Evolutionary conservation across 306 rosid species (phyloP).

Genomic region (Castanea crenata): DNA sequence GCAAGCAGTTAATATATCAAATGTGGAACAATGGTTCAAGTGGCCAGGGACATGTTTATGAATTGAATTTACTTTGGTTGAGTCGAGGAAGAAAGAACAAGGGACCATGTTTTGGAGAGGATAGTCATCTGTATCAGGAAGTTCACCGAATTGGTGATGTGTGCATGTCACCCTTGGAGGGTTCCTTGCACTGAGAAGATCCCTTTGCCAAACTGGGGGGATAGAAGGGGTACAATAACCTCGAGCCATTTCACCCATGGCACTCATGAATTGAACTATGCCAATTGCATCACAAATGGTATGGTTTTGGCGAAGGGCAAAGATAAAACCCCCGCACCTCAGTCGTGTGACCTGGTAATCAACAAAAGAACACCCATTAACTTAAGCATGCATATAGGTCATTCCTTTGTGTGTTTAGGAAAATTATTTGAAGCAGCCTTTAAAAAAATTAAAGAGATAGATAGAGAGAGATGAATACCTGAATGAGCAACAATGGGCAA

Average conservation of each 20-base stretch:
- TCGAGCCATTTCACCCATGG: constrained; percentile 46
- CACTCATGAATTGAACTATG: constrained; percentile 45
- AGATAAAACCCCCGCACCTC: constrained; percentile 52
- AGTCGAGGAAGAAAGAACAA: constrained; percentile 52
- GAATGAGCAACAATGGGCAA: too few relatives aligned
- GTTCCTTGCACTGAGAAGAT: constrained; percentile 35
- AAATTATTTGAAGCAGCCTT: too few relatives aligned
- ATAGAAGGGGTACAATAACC: constrained; percentile 35
- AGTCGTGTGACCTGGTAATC: constrained; percentile 29
- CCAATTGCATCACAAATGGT: constrained; percentile 51
- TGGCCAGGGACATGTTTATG: constrained; percentile 28
- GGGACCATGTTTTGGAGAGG: constrained; percentile 51
- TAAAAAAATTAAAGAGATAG: too few relatives aligned
- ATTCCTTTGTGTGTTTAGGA: too few relatives aligned
- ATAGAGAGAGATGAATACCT: too few relatives aligned
- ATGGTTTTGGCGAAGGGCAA: constrained; percentile 47
- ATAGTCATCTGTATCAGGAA: constrained; percentile 38
- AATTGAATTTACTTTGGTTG: constrained; percentile 35
- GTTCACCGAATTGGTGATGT: constrained; percentile 46
- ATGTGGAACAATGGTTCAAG: constrained; percentile 30
- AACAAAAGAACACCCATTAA: too few relatives aligned
- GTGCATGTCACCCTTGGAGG: constrained; percentile 41
- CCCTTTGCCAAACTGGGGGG: constrained; percentile 42
- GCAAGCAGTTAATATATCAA: constrained; percentile 42
- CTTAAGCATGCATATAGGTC: too few relatives aligned